Conservation (phyloP, 768 basidiomycete genomes). For the Tubosaeta brunneosetosa region DNA sequence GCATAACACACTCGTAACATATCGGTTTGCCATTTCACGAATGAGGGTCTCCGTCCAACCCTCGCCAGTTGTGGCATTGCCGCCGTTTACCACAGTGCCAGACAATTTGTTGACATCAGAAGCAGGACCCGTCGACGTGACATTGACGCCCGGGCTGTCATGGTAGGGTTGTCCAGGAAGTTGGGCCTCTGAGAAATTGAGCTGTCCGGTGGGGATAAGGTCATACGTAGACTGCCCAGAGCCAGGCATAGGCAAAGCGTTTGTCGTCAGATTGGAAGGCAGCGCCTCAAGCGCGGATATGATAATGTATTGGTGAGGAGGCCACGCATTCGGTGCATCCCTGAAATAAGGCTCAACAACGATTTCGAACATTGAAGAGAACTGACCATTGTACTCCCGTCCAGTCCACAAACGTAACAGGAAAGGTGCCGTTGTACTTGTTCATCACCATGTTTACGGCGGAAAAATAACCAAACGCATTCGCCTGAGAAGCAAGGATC, state of each 20-base stretch:
- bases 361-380: background rate
- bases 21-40: constrained; percentile 80
- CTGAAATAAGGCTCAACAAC: constrained; percentile 30
- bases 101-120: constrained; percentile 59
- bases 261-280: constrained; percentile 64
- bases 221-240: constrained; percentile 55
- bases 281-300: constrained; percentile 73
- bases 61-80: constrained; percentile 54
- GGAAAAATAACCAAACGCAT: constrained; percentile 70
- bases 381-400: constrained; percentile 77
- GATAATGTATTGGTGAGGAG: constrained; percentile 77
- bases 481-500: constrained; percentile 48
- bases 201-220: constrained; percentile 74
- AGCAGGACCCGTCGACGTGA: constrained; percentile 45
- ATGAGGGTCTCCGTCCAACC: constrained; percentile 61
- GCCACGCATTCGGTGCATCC: constrained; percentile 90
- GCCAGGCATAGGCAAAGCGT: constrained; percentile 46
- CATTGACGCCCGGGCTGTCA: constrained; percentile 39
- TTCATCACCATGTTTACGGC: constrained; percentile 74
- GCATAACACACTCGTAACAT: constrained; percentile 77
- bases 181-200: constrained; percentile 65
- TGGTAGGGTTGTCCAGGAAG: constrained; percentile 65
- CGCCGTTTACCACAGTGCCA: constrained; percentile 62
- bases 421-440: constrained; percentile 84
- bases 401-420: constrained; percentile 64